phyloP scores from a whole-genome alignment of 495 filamentous ascomycete species.

The Thermothielavioides terrestris region DNA sequence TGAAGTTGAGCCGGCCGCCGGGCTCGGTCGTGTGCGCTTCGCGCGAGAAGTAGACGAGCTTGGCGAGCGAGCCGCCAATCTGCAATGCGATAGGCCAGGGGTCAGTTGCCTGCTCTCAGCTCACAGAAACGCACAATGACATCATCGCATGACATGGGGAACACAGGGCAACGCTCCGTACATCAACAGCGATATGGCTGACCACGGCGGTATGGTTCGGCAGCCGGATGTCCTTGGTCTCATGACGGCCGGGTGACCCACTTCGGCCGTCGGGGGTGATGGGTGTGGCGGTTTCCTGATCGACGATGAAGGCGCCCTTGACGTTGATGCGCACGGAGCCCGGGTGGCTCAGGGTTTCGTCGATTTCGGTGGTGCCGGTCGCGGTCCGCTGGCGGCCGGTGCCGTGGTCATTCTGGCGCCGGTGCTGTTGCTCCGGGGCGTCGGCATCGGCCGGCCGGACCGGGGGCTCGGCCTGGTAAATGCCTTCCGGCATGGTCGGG shows the following conservation, averaged over 20 bases:
- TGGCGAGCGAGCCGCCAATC: conserved; percentile 93
- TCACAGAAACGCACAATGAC: conserved; percentile 10
- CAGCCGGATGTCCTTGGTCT: conserved; percentile 86
- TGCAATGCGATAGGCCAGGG: conserved; percentile 29
- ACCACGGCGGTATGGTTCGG: conserved; percentile 89
- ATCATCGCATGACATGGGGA: conserved; percentile 14
- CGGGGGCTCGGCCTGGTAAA: conserved; percentile 25
- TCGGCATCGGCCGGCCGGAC: neutral
- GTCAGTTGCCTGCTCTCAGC: conserved; percentile 5
- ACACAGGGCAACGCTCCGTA: conserved; percentile 37
- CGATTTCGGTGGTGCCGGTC: conserved; percentile 48
- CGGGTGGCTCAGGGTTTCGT: conserved; percentile 72
- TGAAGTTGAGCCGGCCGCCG: conserved; percentile 86
- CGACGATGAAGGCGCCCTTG: conserved; percentile 89
- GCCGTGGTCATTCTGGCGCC: neutral
- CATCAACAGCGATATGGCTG: conserved; percentile 94
- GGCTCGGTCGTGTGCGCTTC: conserved; percentile 69
- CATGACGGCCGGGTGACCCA: conserved; percentile 50
- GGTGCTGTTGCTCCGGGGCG: neutral
- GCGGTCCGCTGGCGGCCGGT: conserved; percentile 25
- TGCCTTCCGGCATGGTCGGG: conserved; percentile 24
- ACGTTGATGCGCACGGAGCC: conserved; percentile 90
- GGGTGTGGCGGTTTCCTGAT: conserved; percentile 53
- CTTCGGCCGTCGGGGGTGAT: conserved; percentile 46
- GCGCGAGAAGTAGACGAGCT: conserved; percentile 93